These are phyloP conservation scores for Beauveria caledonica DNA, from an alignment of 2,329 filamentous ascomycete genomes.

Conservation along the genomic window DNA sequence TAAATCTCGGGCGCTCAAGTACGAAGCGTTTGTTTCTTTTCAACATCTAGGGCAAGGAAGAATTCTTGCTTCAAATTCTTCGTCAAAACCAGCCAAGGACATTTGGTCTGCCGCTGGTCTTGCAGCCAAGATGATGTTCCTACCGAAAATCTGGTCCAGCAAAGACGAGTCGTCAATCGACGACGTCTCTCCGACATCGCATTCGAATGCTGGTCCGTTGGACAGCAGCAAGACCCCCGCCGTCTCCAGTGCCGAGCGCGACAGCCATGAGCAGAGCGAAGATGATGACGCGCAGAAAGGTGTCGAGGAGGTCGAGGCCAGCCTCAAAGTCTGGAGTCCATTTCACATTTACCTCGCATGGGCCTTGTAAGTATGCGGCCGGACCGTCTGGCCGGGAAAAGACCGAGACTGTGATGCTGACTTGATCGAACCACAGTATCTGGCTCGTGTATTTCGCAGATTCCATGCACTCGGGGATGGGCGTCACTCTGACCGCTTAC, in stretches of 20 bases:
- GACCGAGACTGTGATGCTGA: not conserved
- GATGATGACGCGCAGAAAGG: conserved; percentile 1
- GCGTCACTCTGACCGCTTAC: conserved; percentile 28
- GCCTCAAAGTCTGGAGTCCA: not conserved
- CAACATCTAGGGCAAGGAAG: not conserved
- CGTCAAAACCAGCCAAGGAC: not conserved
- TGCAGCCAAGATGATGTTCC: not conserved
- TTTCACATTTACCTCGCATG: not conserved
- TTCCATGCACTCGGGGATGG: conserved; percentile 23
- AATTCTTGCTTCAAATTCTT: not conserved
- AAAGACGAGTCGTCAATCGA: not conserved
- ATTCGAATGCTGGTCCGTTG: not conserved
- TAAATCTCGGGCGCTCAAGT: not conserved
- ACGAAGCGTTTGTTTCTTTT: not conserved
- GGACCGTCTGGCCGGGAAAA: not conserved
- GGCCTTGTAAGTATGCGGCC: not conserved
- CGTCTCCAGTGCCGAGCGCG: not conserved
- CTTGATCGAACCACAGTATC: conserved; percentile 18
- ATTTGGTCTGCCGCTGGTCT: not conserved
- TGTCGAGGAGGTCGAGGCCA: not conserved
- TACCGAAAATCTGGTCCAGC: not conserved
- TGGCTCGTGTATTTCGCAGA: conserved; percentile 34
- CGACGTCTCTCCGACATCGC: not conserved
- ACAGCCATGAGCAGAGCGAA: not conserved
- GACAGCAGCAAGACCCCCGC: not conserved